Base-by-base conservation (phyloP, 1,139 yeast species). In the Yamadazyma oceani region DNA sequence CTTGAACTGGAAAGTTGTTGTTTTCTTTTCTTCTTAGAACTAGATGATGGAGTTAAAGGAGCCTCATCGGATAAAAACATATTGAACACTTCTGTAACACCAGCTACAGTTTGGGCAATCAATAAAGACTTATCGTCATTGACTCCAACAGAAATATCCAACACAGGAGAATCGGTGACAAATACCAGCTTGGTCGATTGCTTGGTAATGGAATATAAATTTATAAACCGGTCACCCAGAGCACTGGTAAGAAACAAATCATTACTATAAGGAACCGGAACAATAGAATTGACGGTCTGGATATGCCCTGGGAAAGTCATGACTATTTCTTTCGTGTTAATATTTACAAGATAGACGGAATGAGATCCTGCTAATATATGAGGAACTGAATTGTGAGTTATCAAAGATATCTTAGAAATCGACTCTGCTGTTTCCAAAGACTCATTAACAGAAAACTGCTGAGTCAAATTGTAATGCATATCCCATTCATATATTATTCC, bases 191-290 rank as follows among this genome's bases (percentile, higher is more conserved):
- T 60, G 9, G 77, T 64, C 9, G 73, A 54, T 31, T 63, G 63
- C 38, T 64, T 65, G 9, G 64, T 49, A 8, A 80, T 46, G 13
- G 83, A 80, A 53, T 83, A 80, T 39, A 85, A 65, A 56, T 86
- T 88, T 49, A 88, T 70, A 55, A 86, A 87, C 50, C 96, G 73
- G 57, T 89, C 97, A 43, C 80, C 81, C 26, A 65, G 66, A 1
- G 96, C 94, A 41, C 84, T 78, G 1, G 92, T 80, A 38, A 85
- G 55, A 47, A 85, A 75, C 30, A 66, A 60, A 35, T 72, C 79
- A 5, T 63, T 54, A 35, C 66, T 58, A 5, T 34, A 35, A 2
- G 58, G 49, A 12, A 75, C 55, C 5, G 74, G 60, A 23, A 68
- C 40, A 15, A 79, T 63, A 10, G 78, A 56, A 45, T 66, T 72